These are phyloP conservation scores for Phytophthora boehmeriae DNA, from an alignment of 352 stramenopile species.

Conservation along the genomic window DNA sequence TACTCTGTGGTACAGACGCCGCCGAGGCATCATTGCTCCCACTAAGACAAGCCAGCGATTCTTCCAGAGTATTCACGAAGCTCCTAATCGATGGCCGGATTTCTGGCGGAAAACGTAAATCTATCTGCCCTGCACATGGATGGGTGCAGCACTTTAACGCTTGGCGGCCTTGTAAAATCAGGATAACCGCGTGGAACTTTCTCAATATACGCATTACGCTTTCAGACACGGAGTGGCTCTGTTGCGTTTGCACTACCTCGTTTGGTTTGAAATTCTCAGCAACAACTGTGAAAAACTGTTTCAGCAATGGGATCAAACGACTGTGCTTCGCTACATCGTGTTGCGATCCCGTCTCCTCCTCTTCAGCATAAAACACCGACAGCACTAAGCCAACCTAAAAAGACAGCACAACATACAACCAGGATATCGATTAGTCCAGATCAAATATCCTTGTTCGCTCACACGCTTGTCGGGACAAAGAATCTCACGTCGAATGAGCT, in stretches of 20 bases:
- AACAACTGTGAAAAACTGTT: conserved; percentile 54
- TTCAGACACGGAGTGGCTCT: conserved; percentile 40
- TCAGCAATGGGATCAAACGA: conserved; percentile 39
- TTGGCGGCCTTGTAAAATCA: conserved; percentile 62
- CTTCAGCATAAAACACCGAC: conserved; percentile 41
- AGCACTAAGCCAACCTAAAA: conserved; percentile 49
- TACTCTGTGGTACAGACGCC: background rate
- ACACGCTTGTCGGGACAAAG: background rate
- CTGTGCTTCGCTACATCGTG: conserved; percentile 1
- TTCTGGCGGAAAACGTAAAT: conserved; percentile 61
- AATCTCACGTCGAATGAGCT: conserved; percentile 49
- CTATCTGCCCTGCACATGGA: conserved; percentile 60
- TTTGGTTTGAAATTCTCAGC: conserved; percentile 52
- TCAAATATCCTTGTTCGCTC: background rate
- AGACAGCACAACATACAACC: conserved; percentile 1
- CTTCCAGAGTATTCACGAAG: conserved; percentile 51
- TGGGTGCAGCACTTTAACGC: conserved; percentile 47
- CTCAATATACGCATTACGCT: conserved; percentile 44
- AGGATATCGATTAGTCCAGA: conserved; percentile 22
- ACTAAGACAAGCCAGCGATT: conserved; percentile 29
- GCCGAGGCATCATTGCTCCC: conserved; percentile 7
- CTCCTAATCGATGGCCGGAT: conserved; percentile 60
- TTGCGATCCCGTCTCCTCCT: conserved; percentile 18
- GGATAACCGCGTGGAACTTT: conserved; percentile 63
- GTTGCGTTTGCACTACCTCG: conserved; percentile 43